phyloP scores from a whole-genome alignment of 2,329 filamentous ascomycete genomes.

The Colletotrichum godetiae region DNA sequence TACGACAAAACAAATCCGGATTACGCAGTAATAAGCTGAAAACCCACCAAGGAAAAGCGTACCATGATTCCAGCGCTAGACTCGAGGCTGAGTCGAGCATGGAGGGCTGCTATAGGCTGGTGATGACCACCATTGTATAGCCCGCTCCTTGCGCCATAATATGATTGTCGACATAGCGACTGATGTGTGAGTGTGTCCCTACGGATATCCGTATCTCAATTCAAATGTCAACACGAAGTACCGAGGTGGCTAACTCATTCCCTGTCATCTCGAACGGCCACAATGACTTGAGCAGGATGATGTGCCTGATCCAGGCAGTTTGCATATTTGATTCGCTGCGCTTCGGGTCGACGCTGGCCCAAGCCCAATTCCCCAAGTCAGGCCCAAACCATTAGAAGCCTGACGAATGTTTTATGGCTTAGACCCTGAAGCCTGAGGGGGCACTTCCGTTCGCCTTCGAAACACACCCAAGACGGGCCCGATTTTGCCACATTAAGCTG shows the following conservation, averaged over 20 bases:
- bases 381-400: constrained; percentile 26
- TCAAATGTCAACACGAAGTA: too few species aligned
- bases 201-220: too few species aligned
- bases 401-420: constrained; percentile 37
- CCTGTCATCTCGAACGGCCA: not conserved
- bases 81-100: constrained; percentile 12
- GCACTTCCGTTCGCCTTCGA: constrained; percentile 35
- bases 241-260: too few species aligned
- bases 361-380: constrained; percentile 19
- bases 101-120: constrained; percentile 15
- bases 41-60: constrained; percentile 9
- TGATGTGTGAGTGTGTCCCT: too few species aligned
- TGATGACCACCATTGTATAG: constrained; percentile 19
- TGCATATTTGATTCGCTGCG: not conserved
- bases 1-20: not conserved
- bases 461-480: constrained; percentile 38
- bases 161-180: not conserved
- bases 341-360: constrained; percentile 2
- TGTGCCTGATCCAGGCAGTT: not conserved
- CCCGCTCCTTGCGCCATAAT: constrained; percentile 14
- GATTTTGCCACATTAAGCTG: constrained; percentile 37
- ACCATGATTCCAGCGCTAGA: constrained; percentile 5
- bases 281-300: not conserved
- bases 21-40: constrained; percentile 13
- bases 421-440: constrained; percentile 30